phyloP scores from a whole-genome alignment of 345 rosid genomes.

The Eucalyptus dawsonii region DNA sequence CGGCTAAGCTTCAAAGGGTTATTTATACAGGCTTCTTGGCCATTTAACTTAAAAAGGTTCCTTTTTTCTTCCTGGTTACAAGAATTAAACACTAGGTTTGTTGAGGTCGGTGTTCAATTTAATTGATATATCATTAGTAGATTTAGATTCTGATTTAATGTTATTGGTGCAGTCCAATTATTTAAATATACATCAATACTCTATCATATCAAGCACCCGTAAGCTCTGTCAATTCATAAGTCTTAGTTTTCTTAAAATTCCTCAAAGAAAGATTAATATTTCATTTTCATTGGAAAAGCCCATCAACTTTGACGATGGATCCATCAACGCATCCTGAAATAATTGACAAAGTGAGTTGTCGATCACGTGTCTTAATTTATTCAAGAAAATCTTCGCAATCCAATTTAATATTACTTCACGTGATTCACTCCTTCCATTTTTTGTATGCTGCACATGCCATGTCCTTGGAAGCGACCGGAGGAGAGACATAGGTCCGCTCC shows the following conservation, averaged over 20 bases:
- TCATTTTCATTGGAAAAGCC: background rate
- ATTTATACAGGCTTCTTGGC: background rate
- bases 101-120: background rate
- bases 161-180: background rate
- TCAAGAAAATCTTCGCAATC: background rate
- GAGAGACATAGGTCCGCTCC: background rate
- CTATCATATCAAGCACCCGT: background rate
- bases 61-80: background rate
- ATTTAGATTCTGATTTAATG: background rate
- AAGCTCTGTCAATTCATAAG: background rate
- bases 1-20: background rate
- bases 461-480: background rate
- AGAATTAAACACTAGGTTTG: background rate
- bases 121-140: background rate
- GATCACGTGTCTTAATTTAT: background rate
- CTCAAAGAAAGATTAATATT: background rate
- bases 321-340: background rate
- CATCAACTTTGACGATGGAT: background rate
- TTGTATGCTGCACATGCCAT: background rate
- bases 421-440: background rate
- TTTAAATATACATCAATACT: background rate
- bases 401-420: background rate
- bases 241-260: background rate
- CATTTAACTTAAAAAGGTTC: background rate
- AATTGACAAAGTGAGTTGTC: background rate